phyloP scores from a whole-genome alignment of 495 filamentous ascomycete genomes.

The Penicillium nucicola region DNA sequence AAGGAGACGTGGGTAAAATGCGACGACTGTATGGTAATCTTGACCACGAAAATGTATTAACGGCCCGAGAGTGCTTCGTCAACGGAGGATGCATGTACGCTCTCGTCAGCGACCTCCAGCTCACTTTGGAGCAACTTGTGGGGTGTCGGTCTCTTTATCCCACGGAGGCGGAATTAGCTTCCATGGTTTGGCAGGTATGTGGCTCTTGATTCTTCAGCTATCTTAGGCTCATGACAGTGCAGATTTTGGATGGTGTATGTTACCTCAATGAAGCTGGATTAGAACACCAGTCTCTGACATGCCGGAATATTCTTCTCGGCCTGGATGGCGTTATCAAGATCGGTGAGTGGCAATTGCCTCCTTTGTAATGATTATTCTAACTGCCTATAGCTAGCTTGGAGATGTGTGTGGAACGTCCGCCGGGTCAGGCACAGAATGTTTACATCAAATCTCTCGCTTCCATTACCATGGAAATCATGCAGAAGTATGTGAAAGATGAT shows the following conservation, averaged over 20 bases:
- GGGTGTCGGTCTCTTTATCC: slow-evolving; percentile 4
- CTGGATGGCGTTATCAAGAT: slow-evolving; percentile 12
- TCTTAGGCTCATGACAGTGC: background rate
- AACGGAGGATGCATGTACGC: background rate
- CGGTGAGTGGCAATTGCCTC: slow-evolving; percentile 1
- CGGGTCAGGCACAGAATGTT: slow-evolving; percentile 1
- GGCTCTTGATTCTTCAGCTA: background rate
- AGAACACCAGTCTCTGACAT: slow-evolving; percentile 3
- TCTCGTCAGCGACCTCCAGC: slow-evolving; percentile 6
- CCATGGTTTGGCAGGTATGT: slow-evolving; percentile 12
- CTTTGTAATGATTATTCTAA: background rate
- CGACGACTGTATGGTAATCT: background rate
- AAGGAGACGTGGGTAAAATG: slow-evolving; percentile 1
- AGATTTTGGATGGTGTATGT: slow-evolving; percentile 7
- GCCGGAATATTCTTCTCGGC: slow-evolving; percentile 4
- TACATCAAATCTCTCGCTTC: slow-evolving; percentile 19
- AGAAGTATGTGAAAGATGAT: slow-evolving; percentile 37
- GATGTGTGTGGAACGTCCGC: background rate
- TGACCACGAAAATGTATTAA: slow-evolving; percentile 7
- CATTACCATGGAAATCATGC: slow-evolving; percentile 34
- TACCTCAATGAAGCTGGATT: background rate
- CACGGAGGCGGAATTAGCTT: slow-evolving; percentile 10
- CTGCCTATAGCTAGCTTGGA: slow-evolving; percentile 7
- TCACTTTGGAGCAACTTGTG: slow-evolving; percentile 12
- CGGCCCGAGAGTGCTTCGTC: slow-evolving; percentile 8